Conservation (phyloP, 1,284 basidiomycete species). For the Mycosarcoma mackinlayi region DNA sequence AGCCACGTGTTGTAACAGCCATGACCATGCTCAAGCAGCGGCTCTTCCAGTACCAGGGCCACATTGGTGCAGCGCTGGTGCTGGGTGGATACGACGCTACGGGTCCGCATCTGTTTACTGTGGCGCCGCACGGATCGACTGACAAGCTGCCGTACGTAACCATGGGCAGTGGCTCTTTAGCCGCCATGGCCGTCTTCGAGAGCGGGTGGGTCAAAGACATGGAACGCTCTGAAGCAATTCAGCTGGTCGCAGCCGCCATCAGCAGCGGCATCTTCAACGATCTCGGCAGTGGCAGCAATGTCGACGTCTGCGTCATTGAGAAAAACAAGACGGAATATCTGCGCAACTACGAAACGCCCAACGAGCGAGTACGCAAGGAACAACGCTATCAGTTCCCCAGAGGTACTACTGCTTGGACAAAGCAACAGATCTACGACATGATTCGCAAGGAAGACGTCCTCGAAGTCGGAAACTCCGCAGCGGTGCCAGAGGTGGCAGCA, state of each 20-base stretch:
- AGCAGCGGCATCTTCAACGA: conserved; percentile 99
- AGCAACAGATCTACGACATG: conserved; percentile 65
- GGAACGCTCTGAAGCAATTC: conserved; percentile 84
- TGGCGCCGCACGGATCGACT: conserved; percentile 95
- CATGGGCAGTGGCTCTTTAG: conserved; percentile 95
- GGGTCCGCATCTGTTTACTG: conserved; percentile 94
- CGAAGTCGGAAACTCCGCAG: conserved; percentile 43
- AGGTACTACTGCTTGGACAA: conserved; percentile 78
- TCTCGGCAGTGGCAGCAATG: conserved; percentile 94
- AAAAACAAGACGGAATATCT: conserved; percentile 63
- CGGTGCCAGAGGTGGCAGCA: conserved; percentile 7
- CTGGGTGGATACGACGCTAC: conserved; percentile 95
- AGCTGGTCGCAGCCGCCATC: conserved; percentile 86
- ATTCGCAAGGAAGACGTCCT: conserved; percentile 73
- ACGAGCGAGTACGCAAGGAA: conserved; percentile 65
- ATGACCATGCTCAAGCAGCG: conserved; percentile 98
- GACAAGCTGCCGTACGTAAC: conserved; percentile 99
- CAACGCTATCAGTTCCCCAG: conserved; percentile 71
- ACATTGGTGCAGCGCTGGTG: conserved; percentile 94
- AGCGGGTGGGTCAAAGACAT: conserved; percentile 84
- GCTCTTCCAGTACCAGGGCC: conserved; percentile 88
- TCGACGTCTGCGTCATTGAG: conserved; percentile 91
- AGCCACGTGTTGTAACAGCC: conserved; percentile 86
- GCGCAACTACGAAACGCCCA: conserved; percentile 64
- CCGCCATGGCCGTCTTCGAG: conserved; percentile 99